Evolutionary conservation across 148 eudicot genomes (phyloP), one percentile per base, ranked within the genome.

Genomic region (Fagopyrum tataricum): DNA sequence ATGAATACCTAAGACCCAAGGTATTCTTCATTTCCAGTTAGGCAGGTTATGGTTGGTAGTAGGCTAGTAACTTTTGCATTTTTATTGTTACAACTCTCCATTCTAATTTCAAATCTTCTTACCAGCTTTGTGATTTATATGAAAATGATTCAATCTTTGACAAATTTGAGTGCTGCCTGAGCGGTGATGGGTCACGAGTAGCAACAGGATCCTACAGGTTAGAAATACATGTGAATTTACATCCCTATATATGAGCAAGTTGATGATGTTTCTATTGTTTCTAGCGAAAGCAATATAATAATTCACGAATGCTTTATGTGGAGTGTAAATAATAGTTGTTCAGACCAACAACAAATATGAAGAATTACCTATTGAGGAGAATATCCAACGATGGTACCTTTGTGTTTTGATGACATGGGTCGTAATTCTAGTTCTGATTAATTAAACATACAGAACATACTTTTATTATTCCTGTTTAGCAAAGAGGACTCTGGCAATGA

Each of bases 181-280:
- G 84, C 64, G 84, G 84, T 66, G 82, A 82, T 77, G 85, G 85
- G 23, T 56, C 4, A 23, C 76, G 82, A 52, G 76, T 79, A 44
- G 85, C 85, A 44, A 79, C 82, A 39, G 85, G 85, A 44, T 82
- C 85, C 47, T 82, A 82, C 80, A 79, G 82, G 85, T 82, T 23
- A 52, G 72, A 55, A 26, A 20, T 6, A 24, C 13, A 76, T 40
- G 14, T 40, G 49, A 58, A 58, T 4, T 1, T 46, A 2, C 49
- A 46, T 46, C 49, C 13, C 49, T 46, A 46, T 46, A 46, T 46
- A 12, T 12, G 13, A 46, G 49, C 49, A 0, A 13, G 9, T 46
- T 46, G 49, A 3, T 12, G 13, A 46, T 46, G 49, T 46, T 46
- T 46, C 49, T 2, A 46, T 46, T 2, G 13, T 46, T 6, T 46